Evolutionary conservation across 495 filamentous ascomycete genomes (phyloP).

Genomic region (Lepidopterella palustris): DNA sequence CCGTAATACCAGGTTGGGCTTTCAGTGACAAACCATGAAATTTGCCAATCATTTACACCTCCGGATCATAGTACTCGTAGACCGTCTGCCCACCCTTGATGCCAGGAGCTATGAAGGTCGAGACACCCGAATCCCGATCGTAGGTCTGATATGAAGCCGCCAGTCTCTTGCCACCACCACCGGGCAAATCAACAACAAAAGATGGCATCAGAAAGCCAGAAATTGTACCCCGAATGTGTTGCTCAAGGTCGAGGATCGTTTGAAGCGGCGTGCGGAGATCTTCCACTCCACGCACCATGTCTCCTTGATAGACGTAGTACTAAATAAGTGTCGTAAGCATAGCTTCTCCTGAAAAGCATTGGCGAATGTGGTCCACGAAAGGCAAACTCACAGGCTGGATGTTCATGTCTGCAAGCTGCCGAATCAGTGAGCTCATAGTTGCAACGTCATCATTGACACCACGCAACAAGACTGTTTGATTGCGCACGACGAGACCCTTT

Average conservation of each 20-base stretch:
- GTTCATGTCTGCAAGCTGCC: conserved; percentile 47
- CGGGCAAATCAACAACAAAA: conserved; percentile 57
- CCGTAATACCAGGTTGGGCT: too few species aligned
- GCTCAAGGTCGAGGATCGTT: conserved; percentile 50
- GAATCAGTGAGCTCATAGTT: conserved; percentile 48
- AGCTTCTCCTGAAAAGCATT: not conserved
- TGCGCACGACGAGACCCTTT: conserved; percentile 43
- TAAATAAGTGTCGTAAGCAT: conserved; percentile 19
- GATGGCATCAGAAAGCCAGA: conserved; percentile 54
- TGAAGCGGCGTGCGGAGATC: conserved; percentile 55
- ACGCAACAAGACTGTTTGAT: conserved; percentile 45
- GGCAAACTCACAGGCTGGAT: conserved; percentile 45
- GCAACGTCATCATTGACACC: conserved; percentile 50
- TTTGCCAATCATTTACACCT: not conserved
- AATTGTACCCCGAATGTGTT: conserved; percentile 48
- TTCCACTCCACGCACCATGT: conserved; percentile 51
- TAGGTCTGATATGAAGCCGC: conserved; percentile 47
- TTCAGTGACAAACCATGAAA: too few species aligned
- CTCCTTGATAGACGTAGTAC: conserved; percentile 56
- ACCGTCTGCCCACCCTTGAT: conserved; percentile 44
- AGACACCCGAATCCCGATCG: conserved; percentile 44
- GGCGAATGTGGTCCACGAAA: too few species aligned
- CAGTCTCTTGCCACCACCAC: conserved; percentile 54
- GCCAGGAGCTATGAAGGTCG: conserved; percentile 48
- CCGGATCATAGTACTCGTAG: conserved; percentile 56